Evolutionary conservation across 2,329 filamentous ascomycete genomes (phyloP).

Genomic region (Simplicillium sp.): DNA sequence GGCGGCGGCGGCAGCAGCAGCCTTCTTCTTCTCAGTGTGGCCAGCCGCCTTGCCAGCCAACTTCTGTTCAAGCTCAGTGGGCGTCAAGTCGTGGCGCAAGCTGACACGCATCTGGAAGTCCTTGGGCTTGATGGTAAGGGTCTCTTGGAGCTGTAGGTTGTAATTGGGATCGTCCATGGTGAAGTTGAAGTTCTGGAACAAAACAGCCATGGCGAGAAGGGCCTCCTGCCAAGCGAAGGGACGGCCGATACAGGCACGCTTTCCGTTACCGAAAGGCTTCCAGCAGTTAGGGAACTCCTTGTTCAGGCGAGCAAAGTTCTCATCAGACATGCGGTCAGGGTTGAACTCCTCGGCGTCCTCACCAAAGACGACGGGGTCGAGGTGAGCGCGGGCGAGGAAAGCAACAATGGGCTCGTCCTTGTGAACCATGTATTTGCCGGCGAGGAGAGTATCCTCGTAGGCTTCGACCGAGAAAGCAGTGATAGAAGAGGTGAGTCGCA

Average conservation of each 20-base stretch:
- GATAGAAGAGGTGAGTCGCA: constrained; percentile 54
- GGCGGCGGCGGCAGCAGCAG: not conserved
- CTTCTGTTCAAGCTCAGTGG: constrained; percentile 35
- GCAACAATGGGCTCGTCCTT: constrained; percentile 39
- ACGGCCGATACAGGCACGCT: constrained; percentile 61
- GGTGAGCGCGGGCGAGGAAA: constrained; percentile 45
- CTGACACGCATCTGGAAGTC: constrained; percentile 52
- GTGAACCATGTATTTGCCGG: constrained; percentile 51
- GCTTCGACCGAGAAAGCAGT: constrained; percentile 45
- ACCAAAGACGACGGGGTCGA: constrained; percentile 56
- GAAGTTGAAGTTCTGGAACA: constrained; percentile 66
- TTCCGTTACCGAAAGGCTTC: constrained; percentile 70
- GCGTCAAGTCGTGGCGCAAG: constrained; percentile 37
- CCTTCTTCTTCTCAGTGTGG: constrained; percentile 5
- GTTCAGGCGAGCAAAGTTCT: constrained; percentile 51
- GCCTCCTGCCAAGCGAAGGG: constrained; percentile 69
- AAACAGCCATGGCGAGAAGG: constrained; percentile 48
- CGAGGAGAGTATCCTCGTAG: constrained; percentile 42
- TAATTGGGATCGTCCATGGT: constrained; percentile 52
- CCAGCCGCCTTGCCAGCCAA: constrained; percentile 23
- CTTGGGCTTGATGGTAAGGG: constrained; percentile 54
- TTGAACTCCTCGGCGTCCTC: constrained; percentile 55
- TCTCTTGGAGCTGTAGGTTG: constrained; percentile 42
- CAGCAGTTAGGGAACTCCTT: constrained; percentile 52
- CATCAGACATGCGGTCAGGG: constrained; percentile 65